Percentiles rank a stretch among this genome's conserved stretches.
Evolutionary conservation across 129 eudicot genomes (phyloP).

Genomic region (Solidago caesia): DNA sequence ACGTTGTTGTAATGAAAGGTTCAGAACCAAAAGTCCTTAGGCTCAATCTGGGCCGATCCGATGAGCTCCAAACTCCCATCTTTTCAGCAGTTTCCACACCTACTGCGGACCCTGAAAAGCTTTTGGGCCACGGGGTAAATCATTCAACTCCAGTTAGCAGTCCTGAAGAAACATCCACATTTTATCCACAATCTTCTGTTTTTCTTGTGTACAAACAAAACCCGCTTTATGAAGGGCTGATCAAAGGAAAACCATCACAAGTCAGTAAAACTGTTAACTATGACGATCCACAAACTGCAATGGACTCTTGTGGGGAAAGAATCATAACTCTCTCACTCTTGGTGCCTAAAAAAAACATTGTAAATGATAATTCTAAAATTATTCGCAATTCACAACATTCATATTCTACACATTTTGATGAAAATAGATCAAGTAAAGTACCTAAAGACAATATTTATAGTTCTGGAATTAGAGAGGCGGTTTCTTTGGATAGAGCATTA

Average conservation of each 20-base stretch:
- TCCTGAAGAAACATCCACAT: slow-evolving; percentile 71
- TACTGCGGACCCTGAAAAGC: slow-evolving; percentile 37
- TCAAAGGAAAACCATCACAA: slow-evolving; percentile 39
- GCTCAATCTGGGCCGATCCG: slow-evolving; percentile 56
- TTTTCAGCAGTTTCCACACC: slow-evolving; percentile 81
- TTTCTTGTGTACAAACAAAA: slow-evolving; percentile 68
- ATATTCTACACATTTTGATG: slow-evolving; percentile 16
- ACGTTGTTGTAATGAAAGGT: slow-evolving; percentile 81
- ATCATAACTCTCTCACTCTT: slow-evolving; percentile 44
- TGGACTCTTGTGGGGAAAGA: slow-evolving; percentile 45
- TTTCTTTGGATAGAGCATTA: slow-evolving; percentile 54
- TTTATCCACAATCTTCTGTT: slow-evolving; percentile 51
- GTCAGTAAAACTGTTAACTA: slow-evolving; percentile 12
- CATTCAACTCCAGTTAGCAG: slow-evolving; percentile 92
- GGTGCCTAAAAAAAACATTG: slow-evolving; percentile 41
- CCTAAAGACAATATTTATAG: slow-evolving; percentile 25
- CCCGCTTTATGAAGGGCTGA: slow-evolving; percentile 64
- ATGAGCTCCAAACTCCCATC: slow-evolving; percentile 69
- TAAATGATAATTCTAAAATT: slow-evolving; percentile 24
- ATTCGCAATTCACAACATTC: slow-evolving; percentile 18
- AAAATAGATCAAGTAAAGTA: slow-evolving; percentile 1
- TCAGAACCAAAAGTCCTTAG: slow-evolving; percentile 79
- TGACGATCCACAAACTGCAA: slow-evolving; percentile 22
- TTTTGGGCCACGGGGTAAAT: slow-evolving; percentile 50
- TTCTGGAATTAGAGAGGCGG: slow-evolving; percentile 75